Conservation (phyloP, 2,329 filamentous ascomycete genomes). For the Clarireedia monteithiana region DNA sequence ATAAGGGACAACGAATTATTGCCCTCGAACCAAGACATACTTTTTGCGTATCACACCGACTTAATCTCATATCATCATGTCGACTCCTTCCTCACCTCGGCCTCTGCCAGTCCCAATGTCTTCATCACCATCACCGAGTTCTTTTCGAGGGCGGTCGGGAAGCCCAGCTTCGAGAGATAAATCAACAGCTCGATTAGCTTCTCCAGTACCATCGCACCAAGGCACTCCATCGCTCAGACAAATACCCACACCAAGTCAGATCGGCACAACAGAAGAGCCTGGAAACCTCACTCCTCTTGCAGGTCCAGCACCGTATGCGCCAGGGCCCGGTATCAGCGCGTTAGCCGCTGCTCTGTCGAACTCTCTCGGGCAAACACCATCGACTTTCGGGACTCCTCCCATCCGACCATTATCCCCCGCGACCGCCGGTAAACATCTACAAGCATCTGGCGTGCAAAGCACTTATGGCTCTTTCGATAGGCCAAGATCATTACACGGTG, state of each 20-base stretch:
- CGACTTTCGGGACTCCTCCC: constrained; percentile 60
- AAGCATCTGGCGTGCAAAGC: constrained; percentile 45
- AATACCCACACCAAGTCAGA: constrained; percentile 38
- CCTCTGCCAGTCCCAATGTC: constrained; percentile 35
- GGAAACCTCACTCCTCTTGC: constrained; percentile 47
- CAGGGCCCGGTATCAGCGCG: constrained; percentile 78
- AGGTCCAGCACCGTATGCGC: constrained; percentile 47
- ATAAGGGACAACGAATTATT: constrained; percentile 5
- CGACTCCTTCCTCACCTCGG: constrained; percentile 29
- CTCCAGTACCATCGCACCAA: constrained; percentile 41
- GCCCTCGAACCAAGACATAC: background rate
- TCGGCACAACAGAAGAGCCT: constrained; percentile 29
- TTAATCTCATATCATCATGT: constrained; percentile 20
- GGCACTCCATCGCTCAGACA: constrained; percentile 42
- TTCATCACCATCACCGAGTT: constrained; percentile 34
- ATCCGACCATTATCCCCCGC: constrained; percentile 50
- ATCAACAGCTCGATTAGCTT: constrained; percentile 53
- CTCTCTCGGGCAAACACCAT: constrained; percentile 61
- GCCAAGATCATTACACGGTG: constrained; percentile 38
- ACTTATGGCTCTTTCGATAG: constrained; percentile 84
- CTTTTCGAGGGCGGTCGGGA: constrained; percentile 30
- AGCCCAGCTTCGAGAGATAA: constrained; percentile 39
- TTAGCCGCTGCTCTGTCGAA: constrained; percentile 80
- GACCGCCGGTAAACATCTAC: constrained; percentile 34
- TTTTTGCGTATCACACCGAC: constrained; percentile 1